phyloP scores from a whole-genome alignment of 176 grass and related monocot species.

The Cymbopogon citratus region DNA sequence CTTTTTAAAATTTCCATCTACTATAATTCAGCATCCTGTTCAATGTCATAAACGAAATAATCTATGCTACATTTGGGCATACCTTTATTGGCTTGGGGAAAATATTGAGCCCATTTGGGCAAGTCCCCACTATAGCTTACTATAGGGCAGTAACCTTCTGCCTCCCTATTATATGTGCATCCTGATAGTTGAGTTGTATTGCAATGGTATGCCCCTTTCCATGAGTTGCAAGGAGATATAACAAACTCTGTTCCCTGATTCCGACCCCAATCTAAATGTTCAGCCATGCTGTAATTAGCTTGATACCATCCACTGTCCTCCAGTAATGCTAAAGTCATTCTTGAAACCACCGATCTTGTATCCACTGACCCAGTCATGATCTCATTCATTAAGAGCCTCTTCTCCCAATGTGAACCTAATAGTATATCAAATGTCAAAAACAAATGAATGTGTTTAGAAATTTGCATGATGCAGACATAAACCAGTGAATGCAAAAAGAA shows the following conservation, averaged over 20 bases:
- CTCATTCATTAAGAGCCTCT: constrained; percentile 98
- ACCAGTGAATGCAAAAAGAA: background rate
- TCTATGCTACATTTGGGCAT: background rate
- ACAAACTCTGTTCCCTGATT: constrained; percentile 96
- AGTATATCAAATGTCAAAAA: constrained; percentile 4
- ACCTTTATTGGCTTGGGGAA: constrained; percentile 96
- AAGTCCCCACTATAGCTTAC: constrained; percentile 95
- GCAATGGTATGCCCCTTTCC: constrained; percentile 92
- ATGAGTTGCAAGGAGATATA: constrained; percentile 75
- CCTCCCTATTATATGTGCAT: constrained; percentile 98
- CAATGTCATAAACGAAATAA: background rate
- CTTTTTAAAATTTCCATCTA: background rate
- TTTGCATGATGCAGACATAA: background rate
- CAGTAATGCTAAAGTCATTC: constrained; percentile 96
- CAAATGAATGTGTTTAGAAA: background rate
- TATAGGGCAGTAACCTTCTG: constrained; percentile 99
- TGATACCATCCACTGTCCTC: constrained; percentile 99
- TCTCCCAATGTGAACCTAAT: constrained; percentile 98
- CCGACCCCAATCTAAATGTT: constrained; percentile 85
- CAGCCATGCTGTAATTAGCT: constrained; percentile 99
- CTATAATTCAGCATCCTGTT: background rate
- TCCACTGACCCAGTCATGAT: constrained; percentile 99
- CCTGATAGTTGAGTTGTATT: constrained; percentile 94
- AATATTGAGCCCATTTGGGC: constrained; percentile 96
- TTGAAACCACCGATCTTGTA: constrained; percentile 95